Percentiles rank a stretch among this genome's conserved stretches.
Evolutionary conservation across 139 green algal species (phyloP).

Genomic region (Ulvella scutata): DNA sequence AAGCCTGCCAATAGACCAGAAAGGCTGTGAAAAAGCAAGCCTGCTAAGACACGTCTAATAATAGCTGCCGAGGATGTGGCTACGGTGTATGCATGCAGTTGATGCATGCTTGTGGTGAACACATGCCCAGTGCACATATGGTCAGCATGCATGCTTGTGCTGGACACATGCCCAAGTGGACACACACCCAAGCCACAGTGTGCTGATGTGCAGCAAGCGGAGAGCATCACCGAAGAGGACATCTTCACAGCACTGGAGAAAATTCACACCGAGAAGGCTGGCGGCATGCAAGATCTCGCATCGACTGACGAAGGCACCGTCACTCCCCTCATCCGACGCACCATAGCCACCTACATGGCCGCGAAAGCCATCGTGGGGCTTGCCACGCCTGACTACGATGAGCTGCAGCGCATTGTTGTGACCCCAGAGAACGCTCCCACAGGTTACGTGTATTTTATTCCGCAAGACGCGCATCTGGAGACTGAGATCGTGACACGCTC

Average conservation of each 20-base stretch:
- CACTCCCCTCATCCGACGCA: slow-evolving; percentile 20
- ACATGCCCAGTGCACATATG: too few species aligned
- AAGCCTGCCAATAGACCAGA: too few species aligned
- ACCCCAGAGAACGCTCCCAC: slow-evolving; percentile 8
- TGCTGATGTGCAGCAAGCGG: neutral
- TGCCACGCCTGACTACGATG: slow-evolving; percentile 73
- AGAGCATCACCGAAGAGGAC: slow-evolving; percentile 56
- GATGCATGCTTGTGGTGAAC: too few species aligned
- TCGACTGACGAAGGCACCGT: slow-evolving; percentile 14
- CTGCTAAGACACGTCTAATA: too few species aligned
- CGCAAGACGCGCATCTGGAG: slow-evolving; percentile 65
- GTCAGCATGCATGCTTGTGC: too few species aligned
- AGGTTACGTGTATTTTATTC: slow-evolving; percentile 71
- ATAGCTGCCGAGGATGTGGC: too few species aligned
- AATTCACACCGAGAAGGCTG: slow-evolving; percentile 45
- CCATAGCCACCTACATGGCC: slow-evolving; percentile 68
- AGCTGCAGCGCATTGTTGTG: slow-evolving; percentile 19
- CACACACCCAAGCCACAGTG: neutral
- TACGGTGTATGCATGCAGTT: too few species aligned
- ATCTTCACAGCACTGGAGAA: slow-evolving; percentile 80
- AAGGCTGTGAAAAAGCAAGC: too few species aligned
- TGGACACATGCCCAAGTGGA: too few species aligned
- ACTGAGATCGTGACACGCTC: slow-evolving; percentile 42
- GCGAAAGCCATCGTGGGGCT: slow-evolving; percentile 58
- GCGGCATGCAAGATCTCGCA: slow-evolving; percentile 4